Percentiles rank a stretch among this genome's conserved stretches.
These are phyloP conservation scores for Umbelopsis sp. DNA, from an alignment of 371 early-diverging fungal species.

Conservation along the genomic window DNA sequence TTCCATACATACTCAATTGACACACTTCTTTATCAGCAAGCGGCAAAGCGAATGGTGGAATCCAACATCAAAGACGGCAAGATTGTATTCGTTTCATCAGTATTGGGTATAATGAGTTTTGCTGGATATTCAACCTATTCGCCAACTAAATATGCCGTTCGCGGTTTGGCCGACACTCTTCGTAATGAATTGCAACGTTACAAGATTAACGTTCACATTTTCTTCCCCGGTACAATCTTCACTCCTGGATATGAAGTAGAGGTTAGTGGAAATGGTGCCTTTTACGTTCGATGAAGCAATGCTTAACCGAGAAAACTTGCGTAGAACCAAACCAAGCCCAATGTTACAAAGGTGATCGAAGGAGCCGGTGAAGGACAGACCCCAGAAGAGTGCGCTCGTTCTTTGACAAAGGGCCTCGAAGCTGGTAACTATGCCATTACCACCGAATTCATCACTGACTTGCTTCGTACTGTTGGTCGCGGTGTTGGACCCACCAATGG, in stretches of 20 bases:
- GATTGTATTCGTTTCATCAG: conserved; percentile 82
- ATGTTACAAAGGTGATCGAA: conserved; percentile 82
- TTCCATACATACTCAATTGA: not conserved
- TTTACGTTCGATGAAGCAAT: too few relatives aligned
- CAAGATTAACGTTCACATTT: conserved; percentile 77
- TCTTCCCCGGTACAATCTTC: conserved; percentile 81
- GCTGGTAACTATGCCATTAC: conserved; percentile 57
- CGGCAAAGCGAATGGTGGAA: conserved; percentile 66
- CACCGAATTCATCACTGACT: conserved; percentile 51
- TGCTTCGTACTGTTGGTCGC: conserved; percentile 52
- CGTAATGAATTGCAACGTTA: conserved; percentile 75
- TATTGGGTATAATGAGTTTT: conserved; percentile 76
- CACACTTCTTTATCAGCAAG: conserved; percentile 51
- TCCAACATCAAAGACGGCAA: conserved; percentile 63
- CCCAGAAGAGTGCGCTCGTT: conserved; percentile 65
- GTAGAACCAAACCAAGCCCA: conserved; percentile 82
- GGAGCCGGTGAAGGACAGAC: conserved; percentile 63
- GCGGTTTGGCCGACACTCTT: conserved; percentile 76
- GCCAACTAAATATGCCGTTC: conserved; percentile 84
- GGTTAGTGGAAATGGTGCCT: conserved; percentile 21
- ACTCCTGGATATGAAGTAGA: conserved; percentile 82
- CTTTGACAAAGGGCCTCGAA: conserved; percentile 51
- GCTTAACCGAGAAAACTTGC: too few relatives aligned
- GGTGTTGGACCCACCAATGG: conserved; percentile 53
- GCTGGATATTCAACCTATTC: conserved; percentile 84